A percentile compares a stretch with the other conserved stretches of the same genome.
phyloP scores from a whole-genome alignment of 805 yeast species.

The Candida koratica region DNA sequence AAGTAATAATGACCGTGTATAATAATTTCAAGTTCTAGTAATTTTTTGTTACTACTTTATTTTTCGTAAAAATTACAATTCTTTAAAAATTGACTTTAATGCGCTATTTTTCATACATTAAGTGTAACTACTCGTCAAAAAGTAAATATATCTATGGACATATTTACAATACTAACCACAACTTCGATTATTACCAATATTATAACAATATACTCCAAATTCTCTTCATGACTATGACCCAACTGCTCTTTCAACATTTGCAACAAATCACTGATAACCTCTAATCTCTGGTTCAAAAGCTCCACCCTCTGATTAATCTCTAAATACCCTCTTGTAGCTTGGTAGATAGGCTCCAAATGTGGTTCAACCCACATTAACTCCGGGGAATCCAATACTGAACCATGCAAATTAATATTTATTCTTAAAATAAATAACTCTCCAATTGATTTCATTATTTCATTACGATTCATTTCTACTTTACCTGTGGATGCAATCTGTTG shows the following conservation, averaged over 20 bases:
- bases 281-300: conserved; percentile 83
- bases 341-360: conserved; percentile 94
- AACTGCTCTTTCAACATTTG: conserved; percentile 97
- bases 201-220: conserved; percentile 85
- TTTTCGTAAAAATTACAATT: neutral
- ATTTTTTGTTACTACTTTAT: no score
- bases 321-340: conserved; percentile 91
- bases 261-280: conserved; percentile 86
- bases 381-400: conserved; percentile 90
- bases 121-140: conserved; percentile 15
- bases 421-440: conserved; percentile 91
- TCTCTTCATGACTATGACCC: conserved; percentile 91
- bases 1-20: conserved; percentile 4
- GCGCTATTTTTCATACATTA: neutral
- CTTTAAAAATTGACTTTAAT: neutral
- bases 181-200: conserved; percentile 90
- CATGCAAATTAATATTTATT: conserved; percentile 77
- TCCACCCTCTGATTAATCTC: conserved; percentile 94
- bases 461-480: conserved; percentile 89
- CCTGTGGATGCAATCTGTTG: conserved; percentile 94
- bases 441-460: conserved; percentile 93
- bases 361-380: conserved; percentile 99
- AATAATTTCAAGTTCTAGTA: no score
- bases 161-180: conserved; percentile 79
- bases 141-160: conserved; percentile 53